Base-by-base conservation (phyloP, 2,329 filamentous ascomycete genomes). In the Conoideocrella luteorostrata region DNA sequence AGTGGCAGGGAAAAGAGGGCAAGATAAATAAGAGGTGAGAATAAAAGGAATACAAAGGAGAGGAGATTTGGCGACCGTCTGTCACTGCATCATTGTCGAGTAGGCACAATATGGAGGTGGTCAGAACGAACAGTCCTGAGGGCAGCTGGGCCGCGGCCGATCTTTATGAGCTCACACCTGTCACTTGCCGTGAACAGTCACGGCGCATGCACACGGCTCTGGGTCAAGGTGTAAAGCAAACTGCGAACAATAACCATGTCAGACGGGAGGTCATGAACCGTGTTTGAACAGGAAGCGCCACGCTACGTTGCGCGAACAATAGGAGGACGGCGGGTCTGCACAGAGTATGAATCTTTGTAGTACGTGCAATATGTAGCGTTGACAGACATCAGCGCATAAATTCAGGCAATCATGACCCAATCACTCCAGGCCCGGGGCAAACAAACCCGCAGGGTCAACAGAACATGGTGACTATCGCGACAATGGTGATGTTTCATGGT, bases 401-500 rank as follows among this genome's bases (percentile, higher is more conserved):
- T 37, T 41, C 15, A 23, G 33, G 43, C 33, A 32, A 38, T 18
- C 21, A 20, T 17, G n/a, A 22, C 22, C 43, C 43, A 45, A 38
- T 26, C 32, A 26, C 20, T 17, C 29, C 10, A 15, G 21, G 15
- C n/a, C 7, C 17, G 38, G n/a, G 39, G 26, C 26, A 29, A 20
- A 37, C 17, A 4, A 3, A 15, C 7, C 17, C 32, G 17, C 23
- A 17, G 22, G 17, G 4, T 22, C 17, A 7, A 3, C n/a, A 33
- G 29, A 24, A 15, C 28, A 29, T 21, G 21, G 21, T 21, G 5
- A 21, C 3, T 9, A 26, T 7, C 10, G 32, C n/a, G 13, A 7
- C 30, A 26, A 29, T 22, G 36, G 17, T 21, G 23, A 7, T 20
- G 44, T 46, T 46, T 46, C 44, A 43, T 43, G 44, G 34, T 29